These are phyloP conservation scores for Picochlorum sp. DNA, from an alignment of 139 green algal genomes.

Conservation along the genomic window DNA sequence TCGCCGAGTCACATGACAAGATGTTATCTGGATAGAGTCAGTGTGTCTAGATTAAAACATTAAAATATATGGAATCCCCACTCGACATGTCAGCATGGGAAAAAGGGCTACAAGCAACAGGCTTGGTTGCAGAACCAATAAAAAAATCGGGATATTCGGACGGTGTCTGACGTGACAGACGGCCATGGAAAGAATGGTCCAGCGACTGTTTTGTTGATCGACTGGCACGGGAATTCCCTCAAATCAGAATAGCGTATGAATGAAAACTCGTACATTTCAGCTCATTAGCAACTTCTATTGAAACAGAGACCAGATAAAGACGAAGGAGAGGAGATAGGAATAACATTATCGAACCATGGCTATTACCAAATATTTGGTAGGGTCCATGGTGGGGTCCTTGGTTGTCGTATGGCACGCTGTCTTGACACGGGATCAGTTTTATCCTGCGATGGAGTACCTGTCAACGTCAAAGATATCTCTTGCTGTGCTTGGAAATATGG, in stretches of 20 bases:
- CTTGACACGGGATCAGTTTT: slow-evolving; percentile 89
- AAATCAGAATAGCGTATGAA: too few species aligned
- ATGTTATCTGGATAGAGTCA: too few species aligned
- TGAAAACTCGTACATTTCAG: too few species aligned
- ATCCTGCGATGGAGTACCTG: slow-evolving; percentile 82
- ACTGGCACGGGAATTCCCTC: too few species aligned
- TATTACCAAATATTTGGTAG: slow-evolving; percentile 40
- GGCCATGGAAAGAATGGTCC: background rate
- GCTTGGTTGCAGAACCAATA: too few species aligned
- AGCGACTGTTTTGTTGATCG: background rate
- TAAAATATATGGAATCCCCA: too few species aligned
- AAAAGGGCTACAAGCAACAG: too few species aligned
- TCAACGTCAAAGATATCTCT: slow-evolving; percentile 76
- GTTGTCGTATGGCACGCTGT: slow-evolving; percentile 87
- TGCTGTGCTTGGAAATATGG: slow-evolving; percentile 57
- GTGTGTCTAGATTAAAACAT: too few species aligned
- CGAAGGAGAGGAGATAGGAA: background rate
- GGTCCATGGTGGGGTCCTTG: slow-evolving; percentile 34
- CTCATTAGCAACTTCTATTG: background rate
- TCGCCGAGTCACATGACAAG: too few species aligned
- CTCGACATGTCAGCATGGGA: too few species aligned
- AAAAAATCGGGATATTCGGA: too few species aligned
- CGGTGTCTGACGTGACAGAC: too few species aligned
- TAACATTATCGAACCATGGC: background rate
- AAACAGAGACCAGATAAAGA: background rate